phyloP scores from a whole-genome alignment of 1,284 basidiomycete genomes.

The Rhodotorula sp. region DNA sequence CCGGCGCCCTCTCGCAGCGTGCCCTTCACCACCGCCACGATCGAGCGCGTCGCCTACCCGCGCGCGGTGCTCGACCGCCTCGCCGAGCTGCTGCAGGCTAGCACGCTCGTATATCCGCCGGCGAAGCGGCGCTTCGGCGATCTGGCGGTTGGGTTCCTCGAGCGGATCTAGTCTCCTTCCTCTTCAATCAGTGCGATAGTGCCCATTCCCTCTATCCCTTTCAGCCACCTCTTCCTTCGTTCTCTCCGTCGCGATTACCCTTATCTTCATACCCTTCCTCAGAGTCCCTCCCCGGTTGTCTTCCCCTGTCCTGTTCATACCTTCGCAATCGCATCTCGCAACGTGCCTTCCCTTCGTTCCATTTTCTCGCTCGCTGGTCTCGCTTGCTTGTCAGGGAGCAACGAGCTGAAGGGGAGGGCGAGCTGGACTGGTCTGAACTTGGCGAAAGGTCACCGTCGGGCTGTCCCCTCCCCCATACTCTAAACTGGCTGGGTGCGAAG shows the following conservation, averaged over 20 bases:
- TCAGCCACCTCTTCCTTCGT: not conserved
- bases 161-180: conserved; percentile 21
- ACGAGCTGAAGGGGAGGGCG: too few relatives aligned
- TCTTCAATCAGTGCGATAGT: not conserved
- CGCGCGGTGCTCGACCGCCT: conserved; percentile 17
- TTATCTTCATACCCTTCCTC: not conserved
- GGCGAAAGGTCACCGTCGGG: too few relatives aligned
- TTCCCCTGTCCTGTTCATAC: not conserved
- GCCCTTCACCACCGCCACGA: conserved; percentile 20
- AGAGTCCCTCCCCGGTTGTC: too few relatives aligned
- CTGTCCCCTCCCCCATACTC: too few relatives aligned
- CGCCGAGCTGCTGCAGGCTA: conserved; percentile 25
- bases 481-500: too few relatives aligned
- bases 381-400: too few relatives aligned
- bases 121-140: conserved; percentile 29
- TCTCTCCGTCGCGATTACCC: not conserved
- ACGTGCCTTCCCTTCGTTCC: not conserved
- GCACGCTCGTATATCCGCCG: conserved; percentile 30
- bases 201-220: not conserved
- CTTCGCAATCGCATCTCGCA: not conserved
- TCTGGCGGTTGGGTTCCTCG: conserved; percentile 39
- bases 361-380: too few relatives aligned
- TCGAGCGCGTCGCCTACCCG: conserved; percentile 36
- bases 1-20: not conserved
- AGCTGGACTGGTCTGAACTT: too few relatives aligned